phyloP scores from a whole-genome alignment of 225 moss, liverwort and hornwort genomes.

The Physcomitrellopsis africana region DNA sequence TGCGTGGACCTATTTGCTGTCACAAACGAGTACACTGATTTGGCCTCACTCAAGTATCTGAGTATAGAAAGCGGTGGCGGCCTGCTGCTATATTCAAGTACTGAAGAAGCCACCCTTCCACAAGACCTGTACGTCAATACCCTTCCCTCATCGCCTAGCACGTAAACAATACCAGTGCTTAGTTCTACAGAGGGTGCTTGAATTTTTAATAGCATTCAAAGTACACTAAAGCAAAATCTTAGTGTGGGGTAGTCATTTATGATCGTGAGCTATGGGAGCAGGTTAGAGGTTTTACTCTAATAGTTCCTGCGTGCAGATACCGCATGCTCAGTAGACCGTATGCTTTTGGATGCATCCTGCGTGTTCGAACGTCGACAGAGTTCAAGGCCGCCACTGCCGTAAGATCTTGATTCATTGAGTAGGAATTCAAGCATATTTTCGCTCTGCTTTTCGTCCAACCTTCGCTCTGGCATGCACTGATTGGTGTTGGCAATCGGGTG shows the following conservation, averaged over 20 bases:
- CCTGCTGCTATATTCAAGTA: slow-evolving; percentile 83
- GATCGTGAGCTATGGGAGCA: not conserved
- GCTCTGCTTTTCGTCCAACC: not conserved
- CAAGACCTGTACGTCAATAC: slow-evolving; percentile 83
- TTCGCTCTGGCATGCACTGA: slow-evolving; percentile 19
- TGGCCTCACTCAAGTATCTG: slow-evolving; percentile 95
- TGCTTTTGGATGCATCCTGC: slow-evolving; percentile 90
- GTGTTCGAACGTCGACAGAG: slow-evolving; percentile 87
- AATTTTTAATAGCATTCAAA: slow-evolving; percentile 9
- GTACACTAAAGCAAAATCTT: slow-evolving; percentile 6
- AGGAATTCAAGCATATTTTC: slow-evolving; percentile 1
- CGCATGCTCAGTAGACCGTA: slow-evolving; percentile 98
- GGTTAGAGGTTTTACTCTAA: slow-evolving; percentile 23
- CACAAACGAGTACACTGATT: slow-evolving; percentile 98
- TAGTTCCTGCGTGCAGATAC: slow-evolving; percentile 60
- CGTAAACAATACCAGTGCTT: slow-evolving; percentile 4
- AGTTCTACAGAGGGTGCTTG: not conserved
- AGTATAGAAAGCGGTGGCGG: slow-evolving; percentile 99
- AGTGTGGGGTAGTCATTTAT: not conserved
- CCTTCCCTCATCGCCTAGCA: slow-evolving; percentile 5
- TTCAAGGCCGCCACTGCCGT: slow-evolving; percentile 89
- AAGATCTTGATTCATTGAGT: slow-evolving; percentile 38
- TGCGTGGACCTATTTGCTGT: slow-evolving; percentile 96
- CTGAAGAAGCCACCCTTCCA: slow-evolving; percentile 97
- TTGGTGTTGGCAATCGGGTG: slow-evolving; percentile 33